Conservation (phyloP, 148 eudicot genomes). For the Persicaria maculosa region DNA sequence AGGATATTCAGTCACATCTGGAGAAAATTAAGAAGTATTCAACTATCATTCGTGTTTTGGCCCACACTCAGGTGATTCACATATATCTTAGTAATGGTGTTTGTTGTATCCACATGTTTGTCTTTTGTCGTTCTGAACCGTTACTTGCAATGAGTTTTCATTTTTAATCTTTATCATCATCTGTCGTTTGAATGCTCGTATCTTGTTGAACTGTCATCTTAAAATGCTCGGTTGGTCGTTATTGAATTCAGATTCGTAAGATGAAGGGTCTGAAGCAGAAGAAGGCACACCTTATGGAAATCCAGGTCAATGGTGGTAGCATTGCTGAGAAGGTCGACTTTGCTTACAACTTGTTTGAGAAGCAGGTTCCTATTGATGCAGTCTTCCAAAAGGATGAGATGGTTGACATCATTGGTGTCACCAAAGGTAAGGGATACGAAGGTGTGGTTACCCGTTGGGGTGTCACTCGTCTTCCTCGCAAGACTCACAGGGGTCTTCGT, state of each 20-base stretch:
- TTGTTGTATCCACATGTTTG: too few species aligned
- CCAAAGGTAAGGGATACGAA: conserved; percentile 85
- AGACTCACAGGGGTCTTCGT: conserved; percentile 85
- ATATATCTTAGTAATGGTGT: too few species aligned
- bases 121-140: too few species aligned
- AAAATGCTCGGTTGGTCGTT: not conserved
- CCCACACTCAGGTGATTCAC: conserved; percentile 66
- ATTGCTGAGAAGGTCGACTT: conserved; percentile 59
- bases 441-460: conserved; percentile 94
- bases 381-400: conserved; percentile 63
- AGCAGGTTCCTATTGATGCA: conserved; percentile 66
- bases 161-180: too few species aligned
- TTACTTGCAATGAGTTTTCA: too few species aligned
- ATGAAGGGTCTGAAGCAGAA: conserved; percentile 73
- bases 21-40: conserved; percentile 65
- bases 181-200: too few species aligned
- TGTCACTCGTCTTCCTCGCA: conserved; percentile 79
- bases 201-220: too few species aligned
- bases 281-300: conserved; percentile 81
- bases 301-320: conserved; percentile 62
- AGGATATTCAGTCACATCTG: conserved; percentile 46
- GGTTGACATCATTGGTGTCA: conserved; percentile 83
- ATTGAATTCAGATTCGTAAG: conserved; percentile 22
- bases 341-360: conserved; percentile 64
- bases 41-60: conserved; percentile 50